Conservation (phyloP, 1,139 yeast genomes). For the Pneumocystis sp. region DNA sequence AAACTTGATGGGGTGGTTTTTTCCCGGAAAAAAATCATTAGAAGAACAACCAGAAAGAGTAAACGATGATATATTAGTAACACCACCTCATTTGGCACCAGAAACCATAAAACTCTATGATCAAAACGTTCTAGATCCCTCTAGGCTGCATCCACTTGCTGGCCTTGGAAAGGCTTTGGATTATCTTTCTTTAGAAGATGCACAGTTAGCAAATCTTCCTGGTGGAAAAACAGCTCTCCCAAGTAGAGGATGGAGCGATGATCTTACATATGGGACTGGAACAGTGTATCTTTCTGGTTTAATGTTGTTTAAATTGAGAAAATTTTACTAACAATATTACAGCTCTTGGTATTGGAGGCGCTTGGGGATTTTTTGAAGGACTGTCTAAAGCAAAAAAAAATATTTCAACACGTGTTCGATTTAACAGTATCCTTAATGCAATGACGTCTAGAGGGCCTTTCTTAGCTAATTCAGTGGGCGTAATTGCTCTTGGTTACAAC, state of each 20-base stretch:
- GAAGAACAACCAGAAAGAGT: background rate
- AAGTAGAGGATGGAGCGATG: constrained; percentile 93
- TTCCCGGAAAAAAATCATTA: background rate
- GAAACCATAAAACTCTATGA: background rate
- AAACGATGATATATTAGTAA: background rate
- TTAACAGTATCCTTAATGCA: constrained; percentile 80
- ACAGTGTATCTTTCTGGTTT: constrained; percentile 48
- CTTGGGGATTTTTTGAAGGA: constrained; percentile 79
- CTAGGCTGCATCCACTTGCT: constrained; percentile 81
- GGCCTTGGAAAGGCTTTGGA: constrained; percentile 77
- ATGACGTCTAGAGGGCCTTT: constrained; percentile 92
- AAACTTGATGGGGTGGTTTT: background rate
- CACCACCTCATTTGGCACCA: background rate
- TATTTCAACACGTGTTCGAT: constrained; percentile 51
- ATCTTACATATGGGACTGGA: constrained; percentile 95
- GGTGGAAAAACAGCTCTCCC: constrained; percentile 87
- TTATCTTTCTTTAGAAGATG: constrained; percentile 79
- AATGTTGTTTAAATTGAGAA: background rate
- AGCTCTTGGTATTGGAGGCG: constrained; percentile 67
- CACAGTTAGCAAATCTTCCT: constrained; percentile 54
- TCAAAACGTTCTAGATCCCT: constrained; percentile 32
- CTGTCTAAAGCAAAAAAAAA: constrained; percentile 60
- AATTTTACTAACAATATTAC: constrained; percentile 14
- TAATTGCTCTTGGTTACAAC: constrained; percentile 77
- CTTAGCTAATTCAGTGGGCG: constrained; percentile 90